These are phyloP conservation scores for Balansia obtecta DNA, from an alignment of 2,329 filamentous ascomycete genomes.

Conservation along the genomic window DNA sequence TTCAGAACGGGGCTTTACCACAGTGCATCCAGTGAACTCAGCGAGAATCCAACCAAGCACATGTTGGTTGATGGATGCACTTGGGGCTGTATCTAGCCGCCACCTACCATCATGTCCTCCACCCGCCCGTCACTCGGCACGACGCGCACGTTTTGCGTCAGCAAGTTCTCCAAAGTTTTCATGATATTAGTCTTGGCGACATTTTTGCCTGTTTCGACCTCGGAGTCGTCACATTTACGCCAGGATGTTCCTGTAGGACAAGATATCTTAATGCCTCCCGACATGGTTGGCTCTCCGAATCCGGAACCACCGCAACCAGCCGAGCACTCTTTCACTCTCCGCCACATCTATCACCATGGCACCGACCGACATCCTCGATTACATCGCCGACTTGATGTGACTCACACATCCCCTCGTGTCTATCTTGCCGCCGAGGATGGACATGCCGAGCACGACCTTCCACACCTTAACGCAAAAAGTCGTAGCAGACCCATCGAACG, in stretches of 20 bases:
- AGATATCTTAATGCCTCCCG: slow-evolving; percentile 30
- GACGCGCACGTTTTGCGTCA: slow-evolving; percentile 39
- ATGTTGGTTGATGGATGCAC: slow-evolving; percentile 1
- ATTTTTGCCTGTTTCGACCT: slow-evolving; percentile 27
- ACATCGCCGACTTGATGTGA: slow-evolving; percentile 64
- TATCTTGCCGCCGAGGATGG: slow-evolving; percentile 51
- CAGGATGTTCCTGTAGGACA: slow-evolving; percentile 23
- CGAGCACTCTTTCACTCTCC: slow-evolving; percentile 54
- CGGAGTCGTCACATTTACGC: slow-evolving; percentile 15
- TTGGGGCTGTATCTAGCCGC: slow-evolving; percentile 3
- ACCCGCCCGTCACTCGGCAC: neutral
- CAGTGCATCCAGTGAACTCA: neutral
- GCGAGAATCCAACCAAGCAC: neutral
- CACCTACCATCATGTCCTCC: slow-evolving; percentile 2
- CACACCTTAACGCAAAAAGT: slow-evolving; percentile 49
- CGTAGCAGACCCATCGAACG: slow-evolving; percentile 61
- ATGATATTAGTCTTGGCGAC: slow-evolving; percentile 57
- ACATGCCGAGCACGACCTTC: slow-evolving; percentile 35
- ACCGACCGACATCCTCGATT: slow-evolving; percentile 65
- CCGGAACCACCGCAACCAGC: slow-evolving; percentile 33
- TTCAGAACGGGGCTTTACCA: neutral
- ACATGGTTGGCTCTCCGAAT: slow-evolving; percentile 26
- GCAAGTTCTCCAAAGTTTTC: slow-evolving; percentile 49
- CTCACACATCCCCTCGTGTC: slow-evolving; percentile 36
- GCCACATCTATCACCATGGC: slow-evolving; percentile 89